Evolutionary conservation across 805 yeast species (phyloP).

Genomic region (Kregervanrija fluxuum): DNA sequence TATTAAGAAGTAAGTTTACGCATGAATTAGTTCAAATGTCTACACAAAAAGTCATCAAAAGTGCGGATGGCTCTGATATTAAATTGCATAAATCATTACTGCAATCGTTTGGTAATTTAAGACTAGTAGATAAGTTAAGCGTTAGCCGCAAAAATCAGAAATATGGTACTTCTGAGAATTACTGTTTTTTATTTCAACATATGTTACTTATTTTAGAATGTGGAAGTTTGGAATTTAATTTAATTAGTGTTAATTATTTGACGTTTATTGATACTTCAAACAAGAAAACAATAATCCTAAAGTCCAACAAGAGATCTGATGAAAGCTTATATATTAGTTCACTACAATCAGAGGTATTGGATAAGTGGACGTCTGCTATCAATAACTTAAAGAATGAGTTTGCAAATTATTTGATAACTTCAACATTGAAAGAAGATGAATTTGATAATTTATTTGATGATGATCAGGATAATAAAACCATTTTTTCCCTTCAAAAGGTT

Average conservation of each 20-base stretch:
- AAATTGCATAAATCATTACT: slow-evolving; percentile 12
- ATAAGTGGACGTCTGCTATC: slow-evolving; percentile 27
- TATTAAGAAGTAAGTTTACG: slow-evolving; percentile 16
- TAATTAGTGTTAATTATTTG: slow-evolving; percentile 12
- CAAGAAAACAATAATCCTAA: neutral
- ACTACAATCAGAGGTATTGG: slow-evolving; percentile 7
- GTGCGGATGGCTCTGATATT: slow-evolving; percentile 2
- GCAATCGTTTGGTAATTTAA: slow-evolving; percentile 23
- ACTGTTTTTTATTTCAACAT: slow-evolving; percentile 25
- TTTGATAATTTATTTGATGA: slow-evolving; percentile 10
- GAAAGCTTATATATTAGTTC: slow-evolving; percentile 1
- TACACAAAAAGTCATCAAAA: slow-evolving; percentile 6
- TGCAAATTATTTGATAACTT: slow-evolving; percentile 19
- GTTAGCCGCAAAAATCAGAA: slow-evolving; percentile 5
- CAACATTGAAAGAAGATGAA: slow-evolving; percentile 21
- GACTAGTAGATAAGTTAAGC: slow-evolving; percentile 24
- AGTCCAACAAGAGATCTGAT: slow-evolving; percentile 3
- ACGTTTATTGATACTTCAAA: slow-evolving; percentile 11
- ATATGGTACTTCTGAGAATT: slow-evolving; percentile 7
- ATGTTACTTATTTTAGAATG: slow-evolving; percentile 17
- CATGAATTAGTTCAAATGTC: slow-evolving; percentile 17
- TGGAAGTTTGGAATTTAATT: slow-evolving; percentile 2
- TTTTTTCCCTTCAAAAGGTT: neutral
- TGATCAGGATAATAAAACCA: neutral
- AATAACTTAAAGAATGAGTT: slow-evolving; percentile 17